Evolutionary conservation across 306 rosid species (phyloP).

Genomic region (Cicer yamashitae): DNA sequence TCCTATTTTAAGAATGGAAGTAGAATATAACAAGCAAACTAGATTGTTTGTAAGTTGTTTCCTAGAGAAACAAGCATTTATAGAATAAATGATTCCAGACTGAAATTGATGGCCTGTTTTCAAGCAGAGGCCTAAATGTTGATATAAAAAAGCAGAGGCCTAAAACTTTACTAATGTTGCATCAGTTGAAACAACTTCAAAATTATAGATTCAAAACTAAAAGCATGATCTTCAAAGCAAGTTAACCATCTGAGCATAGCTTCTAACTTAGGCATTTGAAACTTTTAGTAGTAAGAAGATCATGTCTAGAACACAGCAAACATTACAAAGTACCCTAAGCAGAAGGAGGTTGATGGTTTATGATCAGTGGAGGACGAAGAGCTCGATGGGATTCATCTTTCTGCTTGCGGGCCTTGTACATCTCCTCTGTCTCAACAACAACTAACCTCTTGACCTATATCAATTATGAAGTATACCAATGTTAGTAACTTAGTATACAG

Average conservation of each 20-base stretch:
- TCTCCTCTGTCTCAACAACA: conserved; percentile 87
- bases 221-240: conserved; percentile 38
- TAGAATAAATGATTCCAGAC: conserved; percentile 23
- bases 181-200: conserved; percentile 37
- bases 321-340: conserved; percentile 56
- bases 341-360: conserved; percentile 67
- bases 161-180: conserved; percentile 4
- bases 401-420: conserved; percentile 83
- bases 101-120: conserved; percentile 35
- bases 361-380: conserved; percentile 68
- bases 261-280: conserved; percentile 12
- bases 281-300: conserved; percentile 35
- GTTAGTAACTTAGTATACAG: conserved; percentile 13
- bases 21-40: background rate
- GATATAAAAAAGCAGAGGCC: background rate
- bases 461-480: conserved; percentile 31
- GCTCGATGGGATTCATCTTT: conserved; percentile 67
- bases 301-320: conserved; percentile 36
- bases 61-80: conserved; percentile 17
- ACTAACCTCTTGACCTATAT: conserved; percentile 87
- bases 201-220: conserved; percentile 38
- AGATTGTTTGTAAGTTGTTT: background rate
- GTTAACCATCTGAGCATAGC: conserved; percentile 37
- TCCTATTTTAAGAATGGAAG: background rate
- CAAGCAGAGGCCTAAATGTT: background rate